Evolutionary conservation across 148 eudicot species (phyloP).

Genomic region (Vaccinium myrtillus): DNA sequence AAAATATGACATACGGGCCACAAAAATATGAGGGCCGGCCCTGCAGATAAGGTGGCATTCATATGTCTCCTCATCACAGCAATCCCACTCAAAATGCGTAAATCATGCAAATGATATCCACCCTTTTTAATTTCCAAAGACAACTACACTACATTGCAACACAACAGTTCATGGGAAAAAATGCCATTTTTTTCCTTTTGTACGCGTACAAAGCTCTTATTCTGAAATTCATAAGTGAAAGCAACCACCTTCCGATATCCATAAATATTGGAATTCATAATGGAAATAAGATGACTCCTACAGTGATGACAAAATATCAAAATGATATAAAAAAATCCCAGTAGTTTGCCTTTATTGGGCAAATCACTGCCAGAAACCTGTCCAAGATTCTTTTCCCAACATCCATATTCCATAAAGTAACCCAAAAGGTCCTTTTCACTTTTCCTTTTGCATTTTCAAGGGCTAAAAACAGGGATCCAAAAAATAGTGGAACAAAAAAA

Average conservation of each 20-base stretch:
- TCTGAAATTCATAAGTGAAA: not conserved
- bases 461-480: not conserved
- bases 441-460: not conserved
- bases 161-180: not conserved
- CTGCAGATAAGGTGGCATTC: not conserved
- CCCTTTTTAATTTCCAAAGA: not conserved
- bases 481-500: not conserved
- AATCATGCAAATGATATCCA: not conserved
- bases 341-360: not conserved
- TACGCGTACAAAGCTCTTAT: not conserved
- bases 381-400: not conserved
- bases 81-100: not conserved
- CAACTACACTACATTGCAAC: not conserved
- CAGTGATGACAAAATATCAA: not conserved
- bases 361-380: conserved; percentile 3
- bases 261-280: not conserved
- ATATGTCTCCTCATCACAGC: not conserved
- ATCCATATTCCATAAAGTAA: conserved; percentile 5
- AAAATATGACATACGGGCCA: no score
- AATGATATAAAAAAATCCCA: not conserved
- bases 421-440: not conserved
- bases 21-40: no score
- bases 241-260: not conserved
- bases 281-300: not conserved
- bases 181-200: not conserved